These are phyloP conservation scores for Corymbia citriodora DNA, from an alignment of 441 rosid species.

Conservation along the genomic window DNA sequence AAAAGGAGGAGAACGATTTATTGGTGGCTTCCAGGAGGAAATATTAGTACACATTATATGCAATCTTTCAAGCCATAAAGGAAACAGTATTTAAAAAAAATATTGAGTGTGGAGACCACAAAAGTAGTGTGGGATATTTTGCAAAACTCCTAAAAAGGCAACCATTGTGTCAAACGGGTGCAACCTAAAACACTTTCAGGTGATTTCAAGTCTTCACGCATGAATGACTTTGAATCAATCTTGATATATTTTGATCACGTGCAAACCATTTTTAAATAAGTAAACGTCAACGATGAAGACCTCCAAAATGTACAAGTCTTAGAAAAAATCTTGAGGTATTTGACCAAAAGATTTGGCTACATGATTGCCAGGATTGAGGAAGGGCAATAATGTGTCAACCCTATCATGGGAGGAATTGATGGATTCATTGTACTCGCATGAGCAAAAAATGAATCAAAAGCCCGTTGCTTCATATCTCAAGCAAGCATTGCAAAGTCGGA, in stretches of 20 bases:
- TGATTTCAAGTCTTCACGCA: too few relatives aligned
- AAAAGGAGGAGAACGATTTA: too few relatives aligned
- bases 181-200: not conserved
- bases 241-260: not conserved
- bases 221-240: not conserved
- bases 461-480: not conserved
- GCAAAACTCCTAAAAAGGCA: not conserved
- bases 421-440: not conserved
- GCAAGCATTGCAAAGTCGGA: not conserved
- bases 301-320: not conserved
- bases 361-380: not conserved
- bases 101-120: not conserved
- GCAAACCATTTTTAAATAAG: too few relatives aligned
- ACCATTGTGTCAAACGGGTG: fast-evolving
- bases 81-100: too few relatives aligned
- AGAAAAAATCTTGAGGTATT: not conserved
- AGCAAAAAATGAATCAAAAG: not conserved
- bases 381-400: not conserved
- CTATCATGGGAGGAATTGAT: not conserved
- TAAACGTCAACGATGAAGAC: too few relatives aligned
- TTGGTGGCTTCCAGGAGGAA: too few relatives aligned
- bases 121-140: not conserved
- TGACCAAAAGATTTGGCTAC: fast-evolving
- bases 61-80: too few relatives aligned
- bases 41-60: too few relatives aligned